Base-by-base conservation (phyloP, 2,329 filamentous ascomycete genomes). In the Xenosphaeropsis pyriputrescens region DNA sequence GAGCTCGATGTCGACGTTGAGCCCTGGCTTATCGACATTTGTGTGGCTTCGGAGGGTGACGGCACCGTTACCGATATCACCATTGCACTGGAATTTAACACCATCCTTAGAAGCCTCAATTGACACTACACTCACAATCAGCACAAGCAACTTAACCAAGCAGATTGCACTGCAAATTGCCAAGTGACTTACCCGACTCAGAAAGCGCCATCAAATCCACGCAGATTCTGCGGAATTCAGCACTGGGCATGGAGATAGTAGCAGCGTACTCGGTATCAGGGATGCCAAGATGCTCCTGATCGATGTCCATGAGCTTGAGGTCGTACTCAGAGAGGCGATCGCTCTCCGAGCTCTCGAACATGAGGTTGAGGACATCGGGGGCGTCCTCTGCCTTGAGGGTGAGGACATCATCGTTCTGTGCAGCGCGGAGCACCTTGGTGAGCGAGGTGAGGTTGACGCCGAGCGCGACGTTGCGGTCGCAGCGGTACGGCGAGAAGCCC, bases 241-340 rank as follows among this genome's bases (percentile, higher is more conserved):
- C 59, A 26, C 83, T 76, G 12, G 91, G 89, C 85, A 98, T 86
- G 39, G 73, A 68, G 47, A 98, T 84, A 14, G 83, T 91, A 35
- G 91, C 83, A 30, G 86, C 82, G 57, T 98, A 98, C 55, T 98
- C 91, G n/a, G 93, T 98, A 53, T 98, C 89, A 13, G 91, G 91
- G 52, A 98, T 98, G 45, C 91, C 91, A 63, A 98, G 68, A 62
- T 98, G 91, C 72, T 98, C 91, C 68, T 98, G 93, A 64, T 98
- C 91, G 61, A 98, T 98, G 60, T 98, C 91, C 91, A 98, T 98
- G 59, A 98, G 78, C 73, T 98, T 98, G 64, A 98, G 83, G 62
- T 98, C 91, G 61, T 98, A 98, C 70, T 98, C 93, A 73, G 85
- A 93, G 57, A 98, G 75, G 49, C 91, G 75, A 63, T 98, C 91